phyloP scores from a whole-genome alignment of 2,329 filamentous ascomycete genomes.

The Lasiodiplodia sp. region DNA sequence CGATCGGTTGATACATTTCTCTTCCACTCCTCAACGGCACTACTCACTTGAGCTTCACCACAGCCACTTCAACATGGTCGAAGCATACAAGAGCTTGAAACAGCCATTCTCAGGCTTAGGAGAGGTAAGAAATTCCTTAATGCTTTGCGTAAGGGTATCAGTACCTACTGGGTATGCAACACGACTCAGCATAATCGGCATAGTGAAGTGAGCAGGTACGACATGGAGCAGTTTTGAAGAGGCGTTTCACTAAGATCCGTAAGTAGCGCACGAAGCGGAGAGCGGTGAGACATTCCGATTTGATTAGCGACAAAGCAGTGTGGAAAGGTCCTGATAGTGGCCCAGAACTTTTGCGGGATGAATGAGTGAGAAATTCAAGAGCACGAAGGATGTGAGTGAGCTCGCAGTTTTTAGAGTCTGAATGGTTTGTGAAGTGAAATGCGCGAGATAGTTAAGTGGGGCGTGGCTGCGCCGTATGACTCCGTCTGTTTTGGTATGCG shows the following conservation, averaged over 20 bases:
- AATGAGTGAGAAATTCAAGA: not conserved
- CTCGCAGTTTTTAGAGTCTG: not conserved
- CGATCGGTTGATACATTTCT: too few species aligned
- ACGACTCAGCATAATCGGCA: too few species aligned
- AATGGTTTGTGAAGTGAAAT: not conserved
- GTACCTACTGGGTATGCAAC: too few species aligned
- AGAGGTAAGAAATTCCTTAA: too few species aligned
- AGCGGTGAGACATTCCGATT: not conserved
- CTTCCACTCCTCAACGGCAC: too few species aligned
- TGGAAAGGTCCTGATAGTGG: not conserved
- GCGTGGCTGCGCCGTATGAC: not conserved
- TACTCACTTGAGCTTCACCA: too few species aligned
- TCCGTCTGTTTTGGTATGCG: not conserved
- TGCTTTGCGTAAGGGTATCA: too few species aligned
- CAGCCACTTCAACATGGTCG: too few species aligned
- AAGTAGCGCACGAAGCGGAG: not conserved
- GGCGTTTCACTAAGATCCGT: not conserved
- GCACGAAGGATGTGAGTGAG: not conserved
- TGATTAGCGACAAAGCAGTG: not conserved
- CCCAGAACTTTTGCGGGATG: not conserved
- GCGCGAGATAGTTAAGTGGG: not conserved
- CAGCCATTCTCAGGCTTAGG: too few species aligned
- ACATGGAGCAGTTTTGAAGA: not conserved
- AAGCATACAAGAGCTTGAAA: too few species aligned
- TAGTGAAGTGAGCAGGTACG: too few species aligned